A percentile compares a stretch with the other conserved stretches of the same genome.
Conservation (phyloP, 2,329 filamentous ascomycete genomes). For the Apiospora phragmitis region DNA sequence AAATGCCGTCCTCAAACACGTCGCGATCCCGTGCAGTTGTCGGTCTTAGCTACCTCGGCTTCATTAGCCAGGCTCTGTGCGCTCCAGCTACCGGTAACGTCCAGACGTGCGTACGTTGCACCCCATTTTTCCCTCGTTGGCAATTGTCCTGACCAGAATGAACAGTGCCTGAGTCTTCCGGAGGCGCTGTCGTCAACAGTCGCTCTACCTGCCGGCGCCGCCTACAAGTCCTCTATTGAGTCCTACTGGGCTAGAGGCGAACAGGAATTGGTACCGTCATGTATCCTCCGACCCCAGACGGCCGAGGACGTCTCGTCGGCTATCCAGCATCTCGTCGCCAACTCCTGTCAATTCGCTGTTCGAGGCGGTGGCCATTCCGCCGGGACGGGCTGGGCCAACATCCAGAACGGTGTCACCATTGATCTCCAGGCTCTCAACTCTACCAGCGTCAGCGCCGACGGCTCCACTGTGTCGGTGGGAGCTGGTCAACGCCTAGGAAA, state of each 20-base stretch:
- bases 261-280: constrained; percentile 36
- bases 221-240: constrained; percentile 23
- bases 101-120: too few species aligned
- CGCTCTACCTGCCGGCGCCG: not conserved
- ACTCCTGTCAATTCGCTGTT: constrained; percentile 38
- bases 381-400: constrained; percentile 23
- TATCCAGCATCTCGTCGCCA: constrained; percentile 32
- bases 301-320: constrained; percentile 37
- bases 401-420: constrained; percentile 19
- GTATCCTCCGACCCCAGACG: constrained; percentile 34
- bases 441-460: constrained; percentile 29
- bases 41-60: too few species aligned
- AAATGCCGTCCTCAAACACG: too few species aligned
- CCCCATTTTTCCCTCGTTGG: too few species aligned
- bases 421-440: constrained; percentile 22
- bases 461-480: constrained; percentile 31
- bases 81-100: too few species aligned
- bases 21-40: too few species aligned
- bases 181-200: not conserved
- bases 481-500: constrained; percentile 24
- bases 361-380: constrained; percentile 31
- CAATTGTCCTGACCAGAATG: too few species aligned
- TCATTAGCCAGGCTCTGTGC: too few species aligned
- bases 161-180: not conserved
- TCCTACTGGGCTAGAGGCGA: constrained; percentile 37